Evolutionary conservation across 106 monocot genomes (phyloP).

Genomic region (Chionographis japonica): DNA sequence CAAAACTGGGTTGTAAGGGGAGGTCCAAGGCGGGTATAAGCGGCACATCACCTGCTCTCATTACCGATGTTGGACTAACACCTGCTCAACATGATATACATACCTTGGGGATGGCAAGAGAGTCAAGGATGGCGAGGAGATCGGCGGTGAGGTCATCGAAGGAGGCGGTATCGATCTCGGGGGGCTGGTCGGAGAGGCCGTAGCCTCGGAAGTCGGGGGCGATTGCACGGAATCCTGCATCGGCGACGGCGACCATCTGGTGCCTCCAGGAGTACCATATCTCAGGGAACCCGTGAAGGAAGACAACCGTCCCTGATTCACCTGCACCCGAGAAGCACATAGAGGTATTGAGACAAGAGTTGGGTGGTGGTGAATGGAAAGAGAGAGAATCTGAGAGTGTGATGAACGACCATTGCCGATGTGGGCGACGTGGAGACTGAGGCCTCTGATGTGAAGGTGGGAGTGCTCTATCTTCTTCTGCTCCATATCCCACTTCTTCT

Average conservation of each 20-base stretch:
- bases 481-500: too few relatives aligned
- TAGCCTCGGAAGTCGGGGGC: slow-evolving; percentile 66
- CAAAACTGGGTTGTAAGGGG: too few relatives aligned
- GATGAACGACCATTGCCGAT: slow-evolving; percentile 34
- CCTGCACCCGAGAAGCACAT: slow-evolving; percentile 17
- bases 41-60: too few relatives aligned
- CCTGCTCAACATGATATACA: too few relatives aligned
- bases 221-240: slow-evolving; percentile 64
- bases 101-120: slow-evolving; percentile 54
- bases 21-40: too few relatives aligned
- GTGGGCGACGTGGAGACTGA: slow-evolving; percentile 56
- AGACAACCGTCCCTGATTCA: slow-evolving; percentile 46
- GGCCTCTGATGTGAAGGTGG: slow-evolving; percentile 25
- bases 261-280: slow-evolving; percentile 94
- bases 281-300: slow-evolving; percentile 82
- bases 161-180: slow-evolving; percentile 23
- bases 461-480: slow-evolving; percentile 51
- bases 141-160: slow-evolving; percentile 47
- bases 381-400: background rate
- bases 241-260: slow-evolving; percentile 70
- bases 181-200: slow-evolving; percentile 63
- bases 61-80: too few relatives aligned
- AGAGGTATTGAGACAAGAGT: background rate
- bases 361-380: background rate
- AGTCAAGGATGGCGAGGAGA: slow-evolving; percentile 50